Evolutionary conservation across 2,329 filamentous ascomycete species (phyloP).

Genomic region (Penicillium vulpinum): DNA sequence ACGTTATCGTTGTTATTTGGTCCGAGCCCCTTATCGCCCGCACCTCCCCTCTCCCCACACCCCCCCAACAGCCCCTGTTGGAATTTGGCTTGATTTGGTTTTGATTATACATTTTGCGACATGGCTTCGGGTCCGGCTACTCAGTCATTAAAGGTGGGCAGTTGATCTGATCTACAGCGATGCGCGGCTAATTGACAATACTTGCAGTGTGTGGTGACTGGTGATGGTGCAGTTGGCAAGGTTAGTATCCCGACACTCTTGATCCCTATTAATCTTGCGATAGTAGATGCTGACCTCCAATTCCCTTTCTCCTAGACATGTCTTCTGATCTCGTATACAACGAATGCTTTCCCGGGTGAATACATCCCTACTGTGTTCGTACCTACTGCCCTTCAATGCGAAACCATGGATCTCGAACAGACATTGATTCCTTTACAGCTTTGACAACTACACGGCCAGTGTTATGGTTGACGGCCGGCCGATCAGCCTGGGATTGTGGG

Average conservation of each 20-base stretch:
- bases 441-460: conserved; percentile 98
- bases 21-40: neutral
- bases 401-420: conserved; percentile 8
- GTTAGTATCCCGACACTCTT: conserved; percentile 52
- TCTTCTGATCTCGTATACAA: conserved; percentile 98
- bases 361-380: conserved; percentile 89
- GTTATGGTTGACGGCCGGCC: conserved; percentile 99
- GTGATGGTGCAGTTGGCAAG: conserved; percentile 99
- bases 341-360: conserved; percentile 99
- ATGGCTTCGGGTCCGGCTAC: conserved; percentile 83
- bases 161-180: conserved; percentile 12
- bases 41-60: no score
- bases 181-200: conserved; percentile 40
- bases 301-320: conserved; percentile 70
- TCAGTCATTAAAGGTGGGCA: conserved; percentile 82
- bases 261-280: neutral
- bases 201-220: conserved; percentile 89
- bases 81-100: neutral
- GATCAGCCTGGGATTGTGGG: conserved; percentile 94
- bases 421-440: conserved; percentile 55
- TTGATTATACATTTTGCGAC: conserved; percentile 2
- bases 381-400: conserved; percentile 18
- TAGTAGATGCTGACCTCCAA: neutral
- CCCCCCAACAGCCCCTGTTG: conserved; percentile 2
- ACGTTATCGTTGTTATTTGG: conserved; percentile 1